Conservation (phyloP, 2,329 filamentous ascomycete genomes). For the Alternaria hordeiaustralica region DNA sequence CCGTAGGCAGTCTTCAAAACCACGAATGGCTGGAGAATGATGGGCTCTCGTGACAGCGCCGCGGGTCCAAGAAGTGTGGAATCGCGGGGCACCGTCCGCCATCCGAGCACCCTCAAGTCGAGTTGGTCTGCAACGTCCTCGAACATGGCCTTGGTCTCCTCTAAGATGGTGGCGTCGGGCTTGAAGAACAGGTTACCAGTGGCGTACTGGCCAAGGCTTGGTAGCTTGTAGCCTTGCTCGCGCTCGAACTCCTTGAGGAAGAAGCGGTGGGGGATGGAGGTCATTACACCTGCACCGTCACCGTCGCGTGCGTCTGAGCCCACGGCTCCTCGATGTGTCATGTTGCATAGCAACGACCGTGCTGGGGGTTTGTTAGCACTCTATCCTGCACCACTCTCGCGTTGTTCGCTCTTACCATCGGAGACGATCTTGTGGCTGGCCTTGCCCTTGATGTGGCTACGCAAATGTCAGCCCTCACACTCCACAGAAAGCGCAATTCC, state of each 20-base stretch:
- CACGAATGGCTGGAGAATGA: slow-evolving; percentile 94
- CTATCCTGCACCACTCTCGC: not conserved
- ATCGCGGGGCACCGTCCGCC: slow-evolving; percentile 94
- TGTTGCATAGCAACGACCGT: slow-evolving; percentile 95
- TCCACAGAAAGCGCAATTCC: not conserved
- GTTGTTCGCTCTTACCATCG: slow-evolving; percentile 74
- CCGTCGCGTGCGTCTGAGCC: slow-evolving; percentile 97
- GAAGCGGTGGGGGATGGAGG: slow-evolving; percentile 96
- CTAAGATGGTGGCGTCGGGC: slow-evolving; percentile 86
- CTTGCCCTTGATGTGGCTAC: slow-evolving; percentile 94
- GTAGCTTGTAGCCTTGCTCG: slow-evolving; percentile 86
- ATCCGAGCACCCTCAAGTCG: slow-evolving; percentile 89
- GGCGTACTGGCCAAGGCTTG: slow-evolving; percentile 89
- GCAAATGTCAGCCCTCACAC: slow-evolving; percentile 32
- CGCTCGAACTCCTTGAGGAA: slow-evolving; percentile 98
- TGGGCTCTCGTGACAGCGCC: slow-evolving; percentile 90
- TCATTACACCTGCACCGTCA: slow-evolving; percentile 99
- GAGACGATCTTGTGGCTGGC: slow-evolving; percentile 98
- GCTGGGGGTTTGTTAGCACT: slow-evolving; percentile 60
- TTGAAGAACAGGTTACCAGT: slow-evolving; percentile 99
- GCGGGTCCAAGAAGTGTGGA: slow-evolving; percentile 91
- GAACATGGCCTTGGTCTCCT: slow-evolving; percentile 90
- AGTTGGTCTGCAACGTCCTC: slow-evolving; percentile 90
- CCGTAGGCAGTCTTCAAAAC: slow-evolving; percentile 87
- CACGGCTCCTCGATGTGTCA: slow-evolving; percentile 98